phyloP scores from a whole-genome alignment of 169 alveolate species.

The Plasmodium yoelii region DNA sequence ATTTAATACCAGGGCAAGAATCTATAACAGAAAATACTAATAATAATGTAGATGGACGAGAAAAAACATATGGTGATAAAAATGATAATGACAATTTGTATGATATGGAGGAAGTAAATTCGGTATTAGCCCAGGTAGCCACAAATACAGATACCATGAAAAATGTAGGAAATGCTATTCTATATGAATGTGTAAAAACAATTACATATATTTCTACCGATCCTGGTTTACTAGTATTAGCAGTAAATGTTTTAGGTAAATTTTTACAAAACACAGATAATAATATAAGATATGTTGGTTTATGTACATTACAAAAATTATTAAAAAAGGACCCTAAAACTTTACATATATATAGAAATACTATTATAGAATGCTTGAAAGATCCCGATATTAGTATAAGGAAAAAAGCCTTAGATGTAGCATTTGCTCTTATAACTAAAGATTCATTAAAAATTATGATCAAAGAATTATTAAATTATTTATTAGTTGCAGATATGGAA shows the following conservation, averaged over 20 bases:
- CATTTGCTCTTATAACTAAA: conserved; percentile 94
- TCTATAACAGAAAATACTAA: neutral
- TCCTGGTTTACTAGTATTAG: conserved; percentile 91
- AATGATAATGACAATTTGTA: conserved; percentile 71
- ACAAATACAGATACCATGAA: conserved; percentile 95
- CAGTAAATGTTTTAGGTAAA: conserved; percentile 95
- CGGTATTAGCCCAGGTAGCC: conserved; percentile 94
- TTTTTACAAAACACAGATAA: conserved; percentile 95
- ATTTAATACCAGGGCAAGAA: neutral
- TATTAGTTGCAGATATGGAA: conserved; percentile 92
- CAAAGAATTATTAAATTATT: conserved; percentile 92
- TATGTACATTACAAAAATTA: conserved; percentile 92
- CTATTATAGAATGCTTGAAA: conserved; percentile 90
- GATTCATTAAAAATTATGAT: conserved; percentile 93
- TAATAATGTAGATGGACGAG: neutral
- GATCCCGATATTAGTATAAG: conserved; percentile 97
- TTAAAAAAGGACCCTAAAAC: conserved; percentile 91
- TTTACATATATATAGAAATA: conserved; percentile 81
- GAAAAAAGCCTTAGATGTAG: conserved; percentile 96
- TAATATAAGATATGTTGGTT: conserved; percentile 91
- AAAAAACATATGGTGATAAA: neutral
- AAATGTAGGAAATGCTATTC: conserved; percentile 97
- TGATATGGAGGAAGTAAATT: conserved; percentile 92
- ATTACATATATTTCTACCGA: conserved; percentile 93
- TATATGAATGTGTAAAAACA: conserved; percentile 98